Evolutionary conservation across 345 rosid genomes (phyloP).

Genomic region (Acer campestre): DNA sequence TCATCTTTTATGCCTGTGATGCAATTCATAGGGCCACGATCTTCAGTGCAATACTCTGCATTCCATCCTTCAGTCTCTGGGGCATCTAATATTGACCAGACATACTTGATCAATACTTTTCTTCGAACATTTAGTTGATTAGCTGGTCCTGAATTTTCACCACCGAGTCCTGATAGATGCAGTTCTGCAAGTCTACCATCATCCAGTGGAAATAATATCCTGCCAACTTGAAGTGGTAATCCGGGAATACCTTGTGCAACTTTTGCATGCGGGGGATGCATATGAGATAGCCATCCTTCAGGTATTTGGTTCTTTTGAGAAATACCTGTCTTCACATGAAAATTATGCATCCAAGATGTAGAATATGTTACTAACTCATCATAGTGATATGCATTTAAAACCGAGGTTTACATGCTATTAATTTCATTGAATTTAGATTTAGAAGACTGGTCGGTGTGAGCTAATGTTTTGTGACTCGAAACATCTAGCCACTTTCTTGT

Average conservation of each 20-base stretch:
- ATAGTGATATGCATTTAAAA: background rate
- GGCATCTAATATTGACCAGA: slow-evolving; percentile 60
- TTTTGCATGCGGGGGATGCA: slow-evolving; percentile 53
- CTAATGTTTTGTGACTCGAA: background rate
- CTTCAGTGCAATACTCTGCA: slow-evolving; percentile 73
- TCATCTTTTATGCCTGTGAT: slow-evolving; percentile 56
- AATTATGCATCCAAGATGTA: slow-evolving; percentile 4
- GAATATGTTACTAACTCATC: background rate
- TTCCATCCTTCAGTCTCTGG: slow-evolving; percentile 84
- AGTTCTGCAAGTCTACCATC: slow-evolving; percentile 74
- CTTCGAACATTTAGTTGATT: slow-evolving; percentile 40
- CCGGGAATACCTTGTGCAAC: slow-evolving; percentile 60
- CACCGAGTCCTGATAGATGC: slow-evolving; percentile 60
- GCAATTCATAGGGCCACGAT: slow-evolving; percentile 63
- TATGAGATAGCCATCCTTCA: slow-evolving; percentile 58
- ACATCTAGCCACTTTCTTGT: background rate
- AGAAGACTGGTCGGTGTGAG: background rate
- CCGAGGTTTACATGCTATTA: background rate
- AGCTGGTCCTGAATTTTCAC: slow-evolving; percentile 55
- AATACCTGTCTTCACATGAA: slow-evolving; percentile 39
- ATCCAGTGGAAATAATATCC: slow-evolving; percentile 60
- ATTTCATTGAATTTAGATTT: background rate
- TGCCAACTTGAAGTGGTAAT: slow-evolving; percentile 51
- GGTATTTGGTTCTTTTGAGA: slow-evolving; percentile 34
- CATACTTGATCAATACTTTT: slow-evolving; percentile 40